Conservation (phyloP, 2,329 filamentous ascomycete species). For the Ophiostoma ips region DNA sequence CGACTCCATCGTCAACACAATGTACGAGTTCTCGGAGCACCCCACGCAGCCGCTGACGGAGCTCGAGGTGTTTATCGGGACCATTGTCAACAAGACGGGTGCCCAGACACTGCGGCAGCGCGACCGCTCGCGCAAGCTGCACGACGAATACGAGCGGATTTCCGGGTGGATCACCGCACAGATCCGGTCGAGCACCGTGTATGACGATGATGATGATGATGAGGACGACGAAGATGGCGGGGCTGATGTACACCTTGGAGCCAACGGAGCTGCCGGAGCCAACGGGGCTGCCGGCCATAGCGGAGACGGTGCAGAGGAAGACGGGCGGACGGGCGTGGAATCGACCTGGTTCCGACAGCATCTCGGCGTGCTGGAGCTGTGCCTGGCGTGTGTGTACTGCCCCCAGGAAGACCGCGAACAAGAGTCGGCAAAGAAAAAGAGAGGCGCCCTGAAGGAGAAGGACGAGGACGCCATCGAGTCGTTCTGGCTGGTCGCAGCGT, state of each 20-base stretch:
- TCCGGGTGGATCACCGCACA: constrained; percentile 22
- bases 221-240: no score
- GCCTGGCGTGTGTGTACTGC: constrained; percentile 18
- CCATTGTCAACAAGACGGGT: constrained; percentile 37
- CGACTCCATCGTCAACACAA: constrained; percentile 25
- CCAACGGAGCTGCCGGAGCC: no score
- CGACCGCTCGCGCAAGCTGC: constrained; percentile 36
- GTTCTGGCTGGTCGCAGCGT: constrained; percentile 20
- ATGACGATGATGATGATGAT: not conserved
- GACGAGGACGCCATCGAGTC: constrained; percentile 15
- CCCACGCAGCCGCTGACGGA: constrained; percentile 31
- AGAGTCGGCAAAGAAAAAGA: not conserved
- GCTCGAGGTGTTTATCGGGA: constrained; percentile 41
- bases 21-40: constrained; percentile 31
- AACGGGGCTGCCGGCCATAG: no score
- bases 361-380: constrained; percentile 17
- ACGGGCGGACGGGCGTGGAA: not conserved
- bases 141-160: constrained; percentile 36
- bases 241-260: no score
- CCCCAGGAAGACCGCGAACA: not conserved
- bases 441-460: not conserved
- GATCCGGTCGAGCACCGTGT: constrained; percentile 14
- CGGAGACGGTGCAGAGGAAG: not conserved
- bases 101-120: constrained; percentile 35
- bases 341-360: not conserved